Evolutionary conservation across 768 basidiomycete species (phyloP), one percentile per base, ranked within the genome.

Genomic region (Phallus indusiatus): DNA sequence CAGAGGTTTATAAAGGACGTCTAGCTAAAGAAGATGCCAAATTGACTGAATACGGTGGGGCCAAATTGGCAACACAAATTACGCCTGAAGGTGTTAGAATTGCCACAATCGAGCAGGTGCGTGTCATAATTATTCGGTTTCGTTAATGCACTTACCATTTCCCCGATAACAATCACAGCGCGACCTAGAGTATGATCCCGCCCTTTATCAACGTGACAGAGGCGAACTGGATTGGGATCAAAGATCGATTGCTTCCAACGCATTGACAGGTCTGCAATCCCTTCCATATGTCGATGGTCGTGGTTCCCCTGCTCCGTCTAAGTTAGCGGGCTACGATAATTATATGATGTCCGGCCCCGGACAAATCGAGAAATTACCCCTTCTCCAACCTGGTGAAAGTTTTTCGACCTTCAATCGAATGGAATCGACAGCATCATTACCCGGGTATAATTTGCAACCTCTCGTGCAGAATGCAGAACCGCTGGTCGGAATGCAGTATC

Each of bases 151-250:
- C n/a, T 18, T 2, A 11, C 21, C 47, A 12, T 55, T 57, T 42
- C 48, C 22, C n/a, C 51, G 16, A 37, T 28, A 37, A 16, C 49
- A 22, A 22, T 46, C 60, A 1, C 58, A 86, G 80, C 75, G 73
- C 63, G 87, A 93, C 61, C 76, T 93, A 51, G 89, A 86, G 69
- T 91, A 90, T 67, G 90, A 92, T 65, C 88, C 86, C n/a, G 75
- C 70, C 7, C 71, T 88, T 18, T 93, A 92, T 65, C 80, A 78
- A 64, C 83, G 88, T 16, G 90, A 93, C 67, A 78, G 87, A 61
- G 90, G 89, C 55, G 90, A 95, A 69, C 68, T 85, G 52, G 91
- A 94, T 65, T 95, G 90, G 91, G 94, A 96, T 64, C 77, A 78
- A 49, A 82, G 84, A 8, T 92, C 90, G 0, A 76, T 92, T 63